Evolutionary conservation across 2,329 filamentous ascomycete species (phyloP).

Genomic region (Arthrobotrys iridis): DNA sequence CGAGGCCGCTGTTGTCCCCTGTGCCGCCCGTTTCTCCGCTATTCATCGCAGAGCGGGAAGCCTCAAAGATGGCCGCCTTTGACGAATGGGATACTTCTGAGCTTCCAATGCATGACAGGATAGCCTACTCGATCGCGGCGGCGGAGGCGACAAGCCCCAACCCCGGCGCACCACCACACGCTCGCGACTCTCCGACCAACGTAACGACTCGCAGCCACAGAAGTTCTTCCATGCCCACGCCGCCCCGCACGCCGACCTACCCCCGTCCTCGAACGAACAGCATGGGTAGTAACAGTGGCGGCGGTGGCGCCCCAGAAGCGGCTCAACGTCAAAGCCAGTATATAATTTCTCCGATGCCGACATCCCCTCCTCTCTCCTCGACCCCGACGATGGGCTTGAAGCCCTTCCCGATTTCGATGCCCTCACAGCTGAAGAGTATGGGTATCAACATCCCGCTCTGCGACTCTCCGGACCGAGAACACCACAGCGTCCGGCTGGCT

Average conservation of each 20-base stretch:
- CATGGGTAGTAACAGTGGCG: constrained; percentile 30
- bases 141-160: constrained; percentile 33
- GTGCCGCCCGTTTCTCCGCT: constrained; percentile 21
- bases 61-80: constrained; percentile 38
- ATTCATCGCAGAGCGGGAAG: constrained; percentile 36
- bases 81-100: constrained; percentile 52
- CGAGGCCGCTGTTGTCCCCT: constrained; percentile 16
- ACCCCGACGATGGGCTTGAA: neutral
- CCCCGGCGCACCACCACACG: constrained; percentile 45
- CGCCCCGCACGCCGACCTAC: constrained; percentile 36
- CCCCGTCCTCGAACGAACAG: constrained; percentile 31
- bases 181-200: constrained; percentile 5
- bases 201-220: constrained; percentile 29
- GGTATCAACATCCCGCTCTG: constrained; percentile 53
- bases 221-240: constrained; percentile 48
- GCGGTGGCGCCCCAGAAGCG: neutral
- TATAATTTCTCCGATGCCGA: constrained; percentile 34
- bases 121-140: constrained; percentile 42
- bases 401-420: neutral
- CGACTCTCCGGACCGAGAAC: constrained; percentile 47
- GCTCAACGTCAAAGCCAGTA: neutral
- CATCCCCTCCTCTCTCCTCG: constrained; percentile 25
- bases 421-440: constrained; percentile 25
- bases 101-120: constrained; percentile 42
- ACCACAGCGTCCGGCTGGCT: constrained; percentile 21